These are phyloP conservation scores for Acer negundo DNA, from an alignment of 345 rosid species.

Conservation along the genomic window DNA sequence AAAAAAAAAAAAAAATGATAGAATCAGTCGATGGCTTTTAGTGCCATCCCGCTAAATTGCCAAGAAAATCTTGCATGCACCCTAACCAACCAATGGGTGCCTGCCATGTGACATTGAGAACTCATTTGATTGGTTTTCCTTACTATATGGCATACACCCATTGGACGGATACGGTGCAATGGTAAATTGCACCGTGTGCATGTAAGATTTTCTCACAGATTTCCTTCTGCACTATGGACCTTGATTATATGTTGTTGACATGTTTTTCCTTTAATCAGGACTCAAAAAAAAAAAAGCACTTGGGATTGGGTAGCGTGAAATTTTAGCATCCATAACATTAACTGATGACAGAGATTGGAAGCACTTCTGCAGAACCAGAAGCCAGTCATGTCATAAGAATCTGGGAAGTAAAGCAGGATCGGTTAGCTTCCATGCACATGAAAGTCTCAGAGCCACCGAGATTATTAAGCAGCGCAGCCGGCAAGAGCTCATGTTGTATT, in stretches of 20 bases:
- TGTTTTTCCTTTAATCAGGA: too few species aligned
- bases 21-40: background rate
- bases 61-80: too few species aligned
- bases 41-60: background rate
- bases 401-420: conserved; percentile 38
- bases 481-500: conserved; percentile 46
- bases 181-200: too few species aligned
- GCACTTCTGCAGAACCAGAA: conserved; percentile 12
- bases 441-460: conserved; percentile 48
- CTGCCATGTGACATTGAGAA: too few species aligned
- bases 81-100: too few species aligned
- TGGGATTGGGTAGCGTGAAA: too few species aligned
- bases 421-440: conserved; percentile 35
- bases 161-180: too few species aligned
- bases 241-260: too few species aligned
- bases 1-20: background rate
- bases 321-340: background rate
- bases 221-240: background rate
- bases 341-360: conserved; percentile 8
- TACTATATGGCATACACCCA: too few species aligned
- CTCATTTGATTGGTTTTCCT: too few species aligned
- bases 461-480: conserved; percentile 41
- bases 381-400: conserved; percentile 22
- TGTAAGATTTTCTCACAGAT: too few species aligned
- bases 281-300: background rate